Evolutionary conservation across 805 yeast genomes (phyloP).

Genomic region (Candida montana): DNA sequence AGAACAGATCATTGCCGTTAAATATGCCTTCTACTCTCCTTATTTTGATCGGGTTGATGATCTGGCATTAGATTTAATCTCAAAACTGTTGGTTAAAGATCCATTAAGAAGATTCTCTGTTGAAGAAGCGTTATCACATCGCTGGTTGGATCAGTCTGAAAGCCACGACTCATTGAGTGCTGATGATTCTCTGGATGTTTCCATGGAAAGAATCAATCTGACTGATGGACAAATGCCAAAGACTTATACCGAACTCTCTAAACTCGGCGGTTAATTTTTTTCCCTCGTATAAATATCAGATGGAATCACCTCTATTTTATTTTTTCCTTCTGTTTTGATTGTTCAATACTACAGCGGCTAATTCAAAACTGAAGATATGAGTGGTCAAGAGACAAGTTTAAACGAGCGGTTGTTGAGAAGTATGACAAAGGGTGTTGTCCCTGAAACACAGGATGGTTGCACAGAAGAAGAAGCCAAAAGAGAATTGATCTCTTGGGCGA

Average conservation of each 20-base stretch:
- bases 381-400: too few relatives aligned
- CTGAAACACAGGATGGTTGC: constrained; percentile 4
- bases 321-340: too few relatives aligned
- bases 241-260: constrained; percentile 34
- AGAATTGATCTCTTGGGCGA: constrained; percentile 43
- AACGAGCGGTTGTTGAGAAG: not conserved
- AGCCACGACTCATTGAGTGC: too few relatives aligned
- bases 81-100: constrained; percentile 57
- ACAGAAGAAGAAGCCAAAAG: constrained; percentile 26
- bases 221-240: constrained; percentile 20
- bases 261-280: constrained; percentile 12
- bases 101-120: constrained; percentile 74
- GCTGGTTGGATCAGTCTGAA: constrained; percentile 54
- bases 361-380: too few relatives aligned
- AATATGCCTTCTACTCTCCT: constrained; percentile 71
- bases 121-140: constrained; percentile 77
- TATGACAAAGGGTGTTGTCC: not conserved
- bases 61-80: constrained; percentile 57
- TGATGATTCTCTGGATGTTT: constrained; percentile 1
- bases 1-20: constrained; percentile 64
- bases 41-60: constrained; percentile 74
- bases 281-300: not conserved
- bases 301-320: too few relatives aligned
- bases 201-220: constrained; percentile 1
- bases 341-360: too few relatives aligned